A percentile compares a stretch with the other conserved stretches of the same genome.
phyloP scores from a whole-genome alignment of 2,329 filamentous ascomycete species.

The Dendrostoma leiphaemia region DNA sequence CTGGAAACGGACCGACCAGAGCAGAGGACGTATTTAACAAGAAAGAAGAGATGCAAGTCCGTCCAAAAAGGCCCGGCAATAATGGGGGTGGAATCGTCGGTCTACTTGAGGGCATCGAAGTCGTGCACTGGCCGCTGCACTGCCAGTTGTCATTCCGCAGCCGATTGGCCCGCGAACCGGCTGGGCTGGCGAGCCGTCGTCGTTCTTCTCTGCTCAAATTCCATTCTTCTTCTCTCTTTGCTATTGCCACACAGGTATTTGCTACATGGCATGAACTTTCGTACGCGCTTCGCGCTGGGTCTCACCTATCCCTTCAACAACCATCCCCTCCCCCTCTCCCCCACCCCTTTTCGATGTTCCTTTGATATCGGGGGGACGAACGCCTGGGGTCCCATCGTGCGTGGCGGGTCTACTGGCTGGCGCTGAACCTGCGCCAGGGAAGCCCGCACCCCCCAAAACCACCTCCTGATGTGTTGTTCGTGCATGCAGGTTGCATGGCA shows the following conservation, averaged over 20 bases:
- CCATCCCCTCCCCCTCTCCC: too few species aligned
- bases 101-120: too few species aligned
- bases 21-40: background rate
- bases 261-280: too few species aligned
- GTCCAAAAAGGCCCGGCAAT: too few species aligned
- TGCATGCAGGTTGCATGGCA: conserved; percentile 1
- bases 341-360: too few species aligned
- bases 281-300: too few species aligned
- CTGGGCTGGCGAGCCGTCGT: background rate
- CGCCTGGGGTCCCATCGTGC: background rate
- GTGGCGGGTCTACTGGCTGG: background rate
- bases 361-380: too few species aligned
- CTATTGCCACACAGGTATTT: too few species aligned
- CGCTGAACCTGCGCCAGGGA: background rate
- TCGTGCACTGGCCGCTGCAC: conserved; percentile 5
- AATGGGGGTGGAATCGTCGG: too few species aligned
- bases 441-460: too few species aligned
- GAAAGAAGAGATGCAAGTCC: background rate
- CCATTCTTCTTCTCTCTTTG: background rate
- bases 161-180: conserved; percentile 5
- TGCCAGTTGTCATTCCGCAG: conserved; percentile 6
- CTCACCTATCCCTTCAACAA: too few species aligned
- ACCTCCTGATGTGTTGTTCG: conserved; percentile 1
- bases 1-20: background rate
- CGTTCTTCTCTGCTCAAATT: background rate